phyloP scores from a whole-genome alignment of 768 basidiomycete species.

The Leucogyrophana mollusca region DNA sequence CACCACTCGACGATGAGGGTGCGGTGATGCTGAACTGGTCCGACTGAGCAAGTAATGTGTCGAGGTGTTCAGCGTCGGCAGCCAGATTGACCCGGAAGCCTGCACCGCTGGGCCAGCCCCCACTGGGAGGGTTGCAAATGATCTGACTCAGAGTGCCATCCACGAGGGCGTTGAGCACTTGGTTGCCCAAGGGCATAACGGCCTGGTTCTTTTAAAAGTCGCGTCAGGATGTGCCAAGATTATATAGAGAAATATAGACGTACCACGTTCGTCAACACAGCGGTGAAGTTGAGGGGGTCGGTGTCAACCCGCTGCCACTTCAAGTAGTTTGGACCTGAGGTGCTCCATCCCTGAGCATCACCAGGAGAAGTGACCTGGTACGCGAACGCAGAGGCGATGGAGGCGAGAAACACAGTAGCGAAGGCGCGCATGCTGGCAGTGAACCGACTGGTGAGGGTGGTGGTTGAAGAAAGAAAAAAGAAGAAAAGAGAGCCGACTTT shows the following conservation, averaged over 20 bases:
- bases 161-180: constrained; percentile 57
- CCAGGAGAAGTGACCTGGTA: constrained; percentile 59
- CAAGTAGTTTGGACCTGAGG: constrained; percentile 49
- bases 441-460: constrained; percentile 14
- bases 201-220: constrained; percentile 30
- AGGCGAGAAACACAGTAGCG: constrained; percentile 42
- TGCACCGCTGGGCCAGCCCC: constrained; percentile 62
- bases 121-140: constrained; percentile 52
- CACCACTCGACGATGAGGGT: constrained; percentile 11
- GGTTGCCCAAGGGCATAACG: constrained; percentile 29
- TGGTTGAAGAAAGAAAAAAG: constrained; percentile 12
- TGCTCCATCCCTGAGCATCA: constrained; percentile 52
- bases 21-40: constrained; percentile 51
- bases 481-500: constrained; percentile 9
- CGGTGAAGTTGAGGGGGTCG: constrained; percentile 68
- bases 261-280: constrained; percentile 65
- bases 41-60: constrained; percentile 72
- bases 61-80: constrained; percentile 40
- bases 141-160: constrained; percentile 42
- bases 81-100: constrained; percentile 76
- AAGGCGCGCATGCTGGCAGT: constrained; percentile 42
- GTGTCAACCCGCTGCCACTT: constrained; percentile 65
- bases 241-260: constrained; percentile 12
- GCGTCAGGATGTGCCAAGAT: constrained; percentile 2
- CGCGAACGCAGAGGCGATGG: constrained; percentile 59